phyloP scores from a whole-genome alignment of 176 grass and related monocot genomes.

The Bromus sterilis region DNA sequence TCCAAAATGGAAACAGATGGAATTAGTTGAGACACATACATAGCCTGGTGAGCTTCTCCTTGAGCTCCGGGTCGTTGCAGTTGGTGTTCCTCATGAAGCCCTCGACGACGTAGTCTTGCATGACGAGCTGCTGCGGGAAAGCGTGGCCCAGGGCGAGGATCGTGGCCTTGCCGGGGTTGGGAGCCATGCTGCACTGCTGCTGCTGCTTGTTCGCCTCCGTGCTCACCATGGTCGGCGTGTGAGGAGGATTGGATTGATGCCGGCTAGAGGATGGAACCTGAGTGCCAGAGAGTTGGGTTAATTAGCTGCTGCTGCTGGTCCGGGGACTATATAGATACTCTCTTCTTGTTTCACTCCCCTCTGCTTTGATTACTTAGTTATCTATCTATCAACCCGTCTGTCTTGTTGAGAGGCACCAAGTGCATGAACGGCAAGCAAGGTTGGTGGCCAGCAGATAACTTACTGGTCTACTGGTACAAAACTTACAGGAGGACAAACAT shows the following conservation, averaged over 20 bases:
- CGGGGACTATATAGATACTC: neutral
- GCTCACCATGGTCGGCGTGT: constrained; percentile 23
- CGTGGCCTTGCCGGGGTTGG: constrained; percentile 47
- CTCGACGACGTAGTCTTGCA: constrained; percentile 68
- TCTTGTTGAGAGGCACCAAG: neutral
- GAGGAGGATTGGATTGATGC: neutral
- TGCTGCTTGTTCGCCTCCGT: neutral
- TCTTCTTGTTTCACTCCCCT: neutral
- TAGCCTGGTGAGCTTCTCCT: constrained; percentile 60
- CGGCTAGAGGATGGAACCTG: neutral
- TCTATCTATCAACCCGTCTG: no score
- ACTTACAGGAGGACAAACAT: no score
- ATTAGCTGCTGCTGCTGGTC: neutral
- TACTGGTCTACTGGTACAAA: neutral
- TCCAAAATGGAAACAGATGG: neutral
- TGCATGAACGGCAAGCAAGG: neutral
- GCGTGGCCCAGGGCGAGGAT: constrained; percentile 75
- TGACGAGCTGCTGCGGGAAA: constrained; percentile 67
- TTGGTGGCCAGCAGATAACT: neutral
- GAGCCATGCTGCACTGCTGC: constrained; percentile 12
- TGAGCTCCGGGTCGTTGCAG: constrained; percentile 58
- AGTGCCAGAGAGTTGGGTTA: neutral
- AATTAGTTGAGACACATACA: neutral
- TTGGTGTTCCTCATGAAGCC: constrained; percentile 85
- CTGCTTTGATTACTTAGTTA: neutral